These are phyloP conservation scores for Buddleja alternifolia DNA, from an alignment of 257 asterid species.

Conservation along the genomic window DNA sequence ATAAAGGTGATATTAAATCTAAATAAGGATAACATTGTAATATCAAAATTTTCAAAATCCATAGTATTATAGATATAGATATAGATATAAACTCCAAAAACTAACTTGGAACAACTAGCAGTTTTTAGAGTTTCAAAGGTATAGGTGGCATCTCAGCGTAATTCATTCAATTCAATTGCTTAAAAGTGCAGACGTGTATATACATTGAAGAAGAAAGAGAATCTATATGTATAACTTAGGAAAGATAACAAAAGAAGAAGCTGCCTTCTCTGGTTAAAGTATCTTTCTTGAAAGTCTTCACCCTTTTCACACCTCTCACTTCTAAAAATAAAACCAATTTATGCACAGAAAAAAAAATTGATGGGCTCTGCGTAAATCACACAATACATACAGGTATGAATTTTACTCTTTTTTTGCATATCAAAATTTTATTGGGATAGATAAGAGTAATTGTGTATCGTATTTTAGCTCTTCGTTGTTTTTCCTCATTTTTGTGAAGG, in stretches of 20 bases:
- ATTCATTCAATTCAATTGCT: conserved; percentile 3
- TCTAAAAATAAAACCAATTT: neutral
- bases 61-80: too few relatives aligned
- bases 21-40: too few relatives aligned
- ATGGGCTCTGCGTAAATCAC: conserved; percentile 22
- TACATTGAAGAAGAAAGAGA: conserved; percentile 9
- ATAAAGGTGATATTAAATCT: too few relatives aligned
- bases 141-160: conserved; percentile 29
- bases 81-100: too few relatives aligned
- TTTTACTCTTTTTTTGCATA: neutral
- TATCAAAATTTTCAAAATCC: too few relatives aligned
- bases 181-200: neutral
- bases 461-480: neutral
- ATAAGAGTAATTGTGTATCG: neutral
- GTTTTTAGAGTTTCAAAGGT: conserved; percentile 21
- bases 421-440: too few relatives aligned
- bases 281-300: conserved; percentile 14
- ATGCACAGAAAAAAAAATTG: conserved; percentile 11
- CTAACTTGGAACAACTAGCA: neutral
- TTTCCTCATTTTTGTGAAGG: neutral
- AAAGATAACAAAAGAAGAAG: neutral
- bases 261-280: too few relatives aligned
- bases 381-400: conserved; percentile 12
- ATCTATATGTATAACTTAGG: conserved; percentile 10
- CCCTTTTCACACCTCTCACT: neutral